Conservation (phyloP, 2,329 filamentous ascomycete genomes). For the Stenocarpella maydis region DNA sequence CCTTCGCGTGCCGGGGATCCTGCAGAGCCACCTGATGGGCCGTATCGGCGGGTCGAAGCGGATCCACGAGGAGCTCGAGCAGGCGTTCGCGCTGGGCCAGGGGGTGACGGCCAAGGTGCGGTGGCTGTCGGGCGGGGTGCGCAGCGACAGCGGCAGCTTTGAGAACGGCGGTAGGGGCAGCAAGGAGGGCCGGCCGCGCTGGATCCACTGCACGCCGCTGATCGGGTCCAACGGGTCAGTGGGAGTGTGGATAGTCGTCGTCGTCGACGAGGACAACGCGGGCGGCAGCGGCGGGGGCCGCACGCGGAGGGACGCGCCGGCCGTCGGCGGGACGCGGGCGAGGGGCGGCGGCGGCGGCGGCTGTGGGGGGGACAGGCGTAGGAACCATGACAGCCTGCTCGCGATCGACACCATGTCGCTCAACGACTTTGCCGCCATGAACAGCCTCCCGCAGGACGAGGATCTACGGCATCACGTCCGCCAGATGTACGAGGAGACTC, state of each 20-base stretch:
- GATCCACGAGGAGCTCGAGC: slow-evolving; percentile 57
- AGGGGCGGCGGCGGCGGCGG: background rate
- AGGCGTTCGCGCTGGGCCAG: slow-evolving; percentile 72
- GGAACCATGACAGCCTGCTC: slow-evolving; percentile 6
- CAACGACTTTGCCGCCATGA: slow-evolving; percentile 26
- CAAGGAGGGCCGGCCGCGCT: slow-evolving; percentile 67
- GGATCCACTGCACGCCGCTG: slow-evolving; percentile 81
- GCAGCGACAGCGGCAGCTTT: slow-evolving; percentile 10
- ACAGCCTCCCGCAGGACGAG: slow-evolving; percentile 26
- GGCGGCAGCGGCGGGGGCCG: background rate
- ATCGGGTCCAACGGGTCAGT: slow-evolving; percentile 72
- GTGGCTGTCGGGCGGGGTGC: slow-evolving; percentile 62
- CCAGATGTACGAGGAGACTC: slow-evolving; percentile 26
- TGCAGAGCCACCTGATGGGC: slow-evolving; percentile 66
- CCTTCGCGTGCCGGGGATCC: slow-evolving; percentile 71
- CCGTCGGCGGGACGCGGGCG: background rate
- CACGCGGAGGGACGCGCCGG: background rate
- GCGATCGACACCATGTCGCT: slow-evolving; percentile 22
- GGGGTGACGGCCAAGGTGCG: slow-evolving; percentile 79
- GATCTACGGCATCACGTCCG: slow-evolving; percentile 24
- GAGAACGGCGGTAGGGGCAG: background rate
- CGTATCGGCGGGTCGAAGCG: slow-evolving; percentile 59
- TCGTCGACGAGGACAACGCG: slow-evolving; percentile 69
- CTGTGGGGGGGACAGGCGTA: background rate
- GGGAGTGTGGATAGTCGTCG: slow-evolving; percentile 81